phyloP scores from a whole-genome alignment of 1,284 basidiomycete genomes.

The Austroboletus novae-zelandiae region DNA sequence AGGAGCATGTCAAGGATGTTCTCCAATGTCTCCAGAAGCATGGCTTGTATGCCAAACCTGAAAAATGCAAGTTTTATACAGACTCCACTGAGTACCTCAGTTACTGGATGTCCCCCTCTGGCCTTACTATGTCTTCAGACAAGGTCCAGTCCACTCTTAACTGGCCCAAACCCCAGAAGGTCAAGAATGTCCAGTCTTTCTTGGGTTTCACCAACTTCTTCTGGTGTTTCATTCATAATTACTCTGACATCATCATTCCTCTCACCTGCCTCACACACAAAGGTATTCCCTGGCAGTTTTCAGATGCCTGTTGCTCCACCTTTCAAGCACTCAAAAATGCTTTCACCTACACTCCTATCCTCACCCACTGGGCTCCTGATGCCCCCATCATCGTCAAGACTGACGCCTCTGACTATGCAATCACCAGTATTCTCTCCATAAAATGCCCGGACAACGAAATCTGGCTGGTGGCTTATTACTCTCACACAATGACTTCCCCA shows the following conservation, averaged over 20 bases:
- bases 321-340: neutral
- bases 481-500: neutral
- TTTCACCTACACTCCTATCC: neutral
- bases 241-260: neutral
- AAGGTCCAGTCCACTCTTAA: neutral
- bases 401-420: neutral
- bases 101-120: neutral
- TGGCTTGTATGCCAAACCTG: constrained; percentile 20
- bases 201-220: too few relatives aligned
- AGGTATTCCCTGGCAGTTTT: neutral
- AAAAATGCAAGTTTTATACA: constrained; percentile 31
- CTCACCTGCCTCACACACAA: neutral
- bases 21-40: constrained; percentile 23
- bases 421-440: neutral
- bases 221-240: too few relatives aligned
- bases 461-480: neutral
- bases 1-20: constrained; percentile 28
- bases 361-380: neutral
- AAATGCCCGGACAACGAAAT: neutral
- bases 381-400: neutral
- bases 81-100: constrained; percentile 29
- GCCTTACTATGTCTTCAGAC: neutral
- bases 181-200: neutral
- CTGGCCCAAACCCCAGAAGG: neutral
- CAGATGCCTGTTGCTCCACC: neutral